These are phyloP conservation scores for Brettanomyces custersianus DNA, from an alignment of 805 yeast genomes.

Conservation along the genomic window DNA sequence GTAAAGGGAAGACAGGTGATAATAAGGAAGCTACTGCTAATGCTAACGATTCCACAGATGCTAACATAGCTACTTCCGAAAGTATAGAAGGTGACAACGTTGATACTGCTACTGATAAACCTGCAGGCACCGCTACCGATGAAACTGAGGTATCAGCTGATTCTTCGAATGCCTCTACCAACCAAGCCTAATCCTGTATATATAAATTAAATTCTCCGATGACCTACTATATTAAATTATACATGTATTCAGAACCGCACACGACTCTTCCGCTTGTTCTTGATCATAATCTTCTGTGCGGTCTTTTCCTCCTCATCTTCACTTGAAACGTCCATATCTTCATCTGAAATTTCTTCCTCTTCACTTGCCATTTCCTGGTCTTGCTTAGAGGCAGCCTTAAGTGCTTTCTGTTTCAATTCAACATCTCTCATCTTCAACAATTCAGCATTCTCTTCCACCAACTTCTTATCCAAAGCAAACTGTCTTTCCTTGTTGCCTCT, in stretches of 20 bases:
- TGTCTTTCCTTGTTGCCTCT: constrained; percentile 89
- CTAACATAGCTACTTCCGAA: not conserved
- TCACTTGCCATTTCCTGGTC: constrained; percentile 27
- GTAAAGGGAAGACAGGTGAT: too few relatives aligned
- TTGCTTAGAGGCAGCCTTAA: constrained; percentile 46
- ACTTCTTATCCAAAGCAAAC: constrained; percentile 75
- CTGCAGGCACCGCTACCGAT: not conserved
- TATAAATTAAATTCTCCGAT: too few relatives aligned
- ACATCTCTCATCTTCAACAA: constrained; percentile 89
- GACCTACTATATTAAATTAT: too few relatives aligned
- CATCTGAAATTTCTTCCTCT: constrained; percentile 36
- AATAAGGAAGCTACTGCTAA: not conserved
- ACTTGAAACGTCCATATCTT: constrained; percentile 33
- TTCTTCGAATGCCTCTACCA: not conserved
- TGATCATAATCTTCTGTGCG: constrained; percentile 48
- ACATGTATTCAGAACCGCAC: constrained; percentile 40
- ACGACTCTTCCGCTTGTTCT: constrained; percentile 44
- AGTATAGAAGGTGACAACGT: not conserved
- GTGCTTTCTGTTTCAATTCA: constrained; percentile 69
- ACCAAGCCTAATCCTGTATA: too few relatives aligned
- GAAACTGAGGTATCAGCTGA: not conserved
- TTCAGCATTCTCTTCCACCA: constrained; percentile 85
- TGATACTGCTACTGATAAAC: not conserved
- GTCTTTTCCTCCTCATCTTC: constrained; percentile 42
- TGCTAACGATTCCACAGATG: not conserved